Evolutionary conservation across 2,329 filamentous ascomycete species (phyloP).

Genomic region (Penicillium crustosum): DNA sequence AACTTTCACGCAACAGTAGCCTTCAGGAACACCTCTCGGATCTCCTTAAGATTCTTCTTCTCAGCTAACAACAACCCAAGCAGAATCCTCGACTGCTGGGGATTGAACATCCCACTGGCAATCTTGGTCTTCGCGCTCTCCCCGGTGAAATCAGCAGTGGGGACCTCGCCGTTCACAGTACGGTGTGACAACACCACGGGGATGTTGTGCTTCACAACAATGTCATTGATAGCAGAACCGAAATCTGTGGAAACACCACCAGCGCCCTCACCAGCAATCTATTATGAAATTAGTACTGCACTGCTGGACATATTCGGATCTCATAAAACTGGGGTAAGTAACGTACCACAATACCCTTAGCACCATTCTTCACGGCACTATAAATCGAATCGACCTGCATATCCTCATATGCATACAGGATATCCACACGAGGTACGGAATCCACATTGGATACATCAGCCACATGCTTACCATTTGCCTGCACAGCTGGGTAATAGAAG

Average conservation of each 20-base stretch:
- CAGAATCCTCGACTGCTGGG: conserved; percentile 11
- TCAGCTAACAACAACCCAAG: conserved; percentile 15
- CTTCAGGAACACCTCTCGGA: conserved; percentile 8
- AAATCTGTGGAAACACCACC: conserved; percentile 23
- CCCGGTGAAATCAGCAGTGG: conserved; percentile 15
- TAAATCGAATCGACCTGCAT: conserved; percentile 28
- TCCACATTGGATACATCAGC: conserved; percentile 19
- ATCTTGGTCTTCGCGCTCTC: conserved; percentile 18
- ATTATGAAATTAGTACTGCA: not conserved
- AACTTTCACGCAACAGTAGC: conserved; percentile 6
- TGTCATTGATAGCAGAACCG: conserved; percentile 16
- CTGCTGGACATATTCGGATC: not conserved
- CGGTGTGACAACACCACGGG: conserved; percentile 27
- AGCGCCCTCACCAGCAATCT: conserved; percentile 28
- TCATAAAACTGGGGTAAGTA: too few species aligned
- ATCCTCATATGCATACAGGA: conserved; percentile 30
- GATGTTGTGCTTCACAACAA: conserved; percentile 17
- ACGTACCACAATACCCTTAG: conserved; percentile 29
- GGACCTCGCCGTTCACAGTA: conserved; percentile 29
- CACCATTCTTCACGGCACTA: conserved; percentile 23
- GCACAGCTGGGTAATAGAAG: conserved; percentile 59
- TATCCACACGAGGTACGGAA: conserved; percentile 28
- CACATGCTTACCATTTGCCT: conserved; percentile 47
- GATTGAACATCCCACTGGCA: conserved; percentile 22
- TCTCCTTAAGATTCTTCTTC: conserved; percentile 12